A percentile compares a stretch with the other conserved stretches of the same genome.
phyloP scores from a whole-genome alignment of 2,329 filamentous ascomycete species.

The Paecilomyces formosus region DNA sequence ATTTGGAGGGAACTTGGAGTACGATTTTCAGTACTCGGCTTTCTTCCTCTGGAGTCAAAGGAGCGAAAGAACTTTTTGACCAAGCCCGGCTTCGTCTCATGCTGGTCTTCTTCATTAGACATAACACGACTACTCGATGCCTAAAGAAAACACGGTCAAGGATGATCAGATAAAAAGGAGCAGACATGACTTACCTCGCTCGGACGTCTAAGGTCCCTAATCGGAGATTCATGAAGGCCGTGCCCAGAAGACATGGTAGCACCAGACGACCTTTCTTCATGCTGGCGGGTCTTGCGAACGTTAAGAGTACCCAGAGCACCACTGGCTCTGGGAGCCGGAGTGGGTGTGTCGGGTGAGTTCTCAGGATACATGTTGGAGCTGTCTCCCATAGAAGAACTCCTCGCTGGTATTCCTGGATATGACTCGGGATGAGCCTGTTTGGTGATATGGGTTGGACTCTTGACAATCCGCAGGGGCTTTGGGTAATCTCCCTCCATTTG shows the following conservation, averaged over 20 bases:
- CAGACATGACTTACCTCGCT: not conserved
- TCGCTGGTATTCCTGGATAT: conserved; percentile 17
- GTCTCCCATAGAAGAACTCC: conserved; percentile 17
- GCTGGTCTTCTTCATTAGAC: not conserved
- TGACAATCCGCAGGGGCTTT: conserved; percentile 46
- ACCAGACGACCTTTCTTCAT: not conserved
- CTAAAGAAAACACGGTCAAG: not conserved
- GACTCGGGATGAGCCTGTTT: conserved; percentile 5
- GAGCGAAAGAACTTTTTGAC: conserved; percentile 4
- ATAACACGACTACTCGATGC: not conserved
- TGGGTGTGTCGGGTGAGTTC: conserved; percentile 12
- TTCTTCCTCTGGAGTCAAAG: conserved; percentile 3
- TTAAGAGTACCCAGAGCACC: conserved; percentile 13
- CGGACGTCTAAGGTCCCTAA: not conserved
- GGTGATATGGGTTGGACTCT: conserved; percentile 18
- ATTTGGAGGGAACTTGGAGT: not conserved
- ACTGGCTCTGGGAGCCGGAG: conserved; percentile 14
- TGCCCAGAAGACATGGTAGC: not conserved
- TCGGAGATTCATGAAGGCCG: not conserved
- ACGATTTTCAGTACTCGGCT: not conserved
- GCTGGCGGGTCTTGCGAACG: conserved; percentile 13
- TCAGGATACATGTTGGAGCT: conserved; percentile 7
- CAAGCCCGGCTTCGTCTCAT: not conserved
- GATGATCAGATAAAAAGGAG: not conserved
- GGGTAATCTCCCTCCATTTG: conserved; percentile 27